A percentile compares a stretch with the other conserved stretches of the same genome.
These are phyloP conservation scores for Hyparrhenia diplandra DNA, from an alignment of 176 grass and related monocot genomes.

Conservation along the genomic window DNA sequence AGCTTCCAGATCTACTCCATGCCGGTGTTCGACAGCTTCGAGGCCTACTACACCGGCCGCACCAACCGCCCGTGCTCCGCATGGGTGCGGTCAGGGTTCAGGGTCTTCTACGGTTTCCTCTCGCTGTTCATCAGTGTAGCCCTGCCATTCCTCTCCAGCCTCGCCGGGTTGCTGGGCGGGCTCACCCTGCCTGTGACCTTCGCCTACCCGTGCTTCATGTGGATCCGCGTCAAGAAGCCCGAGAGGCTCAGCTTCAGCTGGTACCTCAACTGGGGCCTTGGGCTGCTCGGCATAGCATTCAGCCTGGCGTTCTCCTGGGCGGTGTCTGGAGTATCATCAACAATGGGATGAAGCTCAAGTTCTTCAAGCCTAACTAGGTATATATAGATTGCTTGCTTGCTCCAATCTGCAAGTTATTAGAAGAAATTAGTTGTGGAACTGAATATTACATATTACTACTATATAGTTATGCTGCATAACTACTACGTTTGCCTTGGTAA, in stretches of 20 bases:
- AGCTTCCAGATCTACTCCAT: constrained; percentile 99
- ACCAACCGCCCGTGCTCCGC: constrained; percentile 87
- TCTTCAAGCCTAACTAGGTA: constrained; percentile 85
- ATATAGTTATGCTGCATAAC: neutral
- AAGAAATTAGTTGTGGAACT: neutral
- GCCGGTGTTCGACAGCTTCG: constrained; percentile 94
- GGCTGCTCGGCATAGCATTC: constrained; percentile 63
- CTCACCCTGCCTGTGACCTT: constrained; percentile 87
- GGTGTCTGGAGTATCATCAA: constrained; percentile 92
- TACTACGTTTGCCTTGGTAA: neutral
- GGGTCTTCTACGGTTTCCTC: constrained; percentile 85
- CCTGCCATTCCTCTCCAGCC: constrained; percentile 88
- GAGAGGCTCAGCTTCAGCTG: constrained; percentile 71
- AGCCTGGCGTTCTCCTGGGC: constrained; percentile 72
- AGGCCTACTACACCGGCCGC: constrained; percentile 82
- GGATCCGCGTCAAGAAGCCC: constrained; percentile 93
- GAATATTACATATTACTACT: constrained; percentile 6
- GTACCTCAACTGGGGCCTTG: constrained; percentile 94
- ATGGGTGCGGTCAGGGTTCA: constrained; percentile 84
- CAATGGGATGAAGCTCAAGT: constrained; percentile 90
- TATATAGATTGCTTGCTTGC: neutral
- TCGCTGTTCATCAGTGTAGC: constrained; percentile 88
- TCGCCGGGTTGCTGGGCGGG: constrained; percentile 75
- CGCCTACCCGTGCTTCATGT: constrained; percentile 98
- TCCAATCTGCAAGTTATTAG: neutral